Base-by-base conservation (phyloP, 345 rosid genomes). In the Gossypium rotundifolium region DNA sequence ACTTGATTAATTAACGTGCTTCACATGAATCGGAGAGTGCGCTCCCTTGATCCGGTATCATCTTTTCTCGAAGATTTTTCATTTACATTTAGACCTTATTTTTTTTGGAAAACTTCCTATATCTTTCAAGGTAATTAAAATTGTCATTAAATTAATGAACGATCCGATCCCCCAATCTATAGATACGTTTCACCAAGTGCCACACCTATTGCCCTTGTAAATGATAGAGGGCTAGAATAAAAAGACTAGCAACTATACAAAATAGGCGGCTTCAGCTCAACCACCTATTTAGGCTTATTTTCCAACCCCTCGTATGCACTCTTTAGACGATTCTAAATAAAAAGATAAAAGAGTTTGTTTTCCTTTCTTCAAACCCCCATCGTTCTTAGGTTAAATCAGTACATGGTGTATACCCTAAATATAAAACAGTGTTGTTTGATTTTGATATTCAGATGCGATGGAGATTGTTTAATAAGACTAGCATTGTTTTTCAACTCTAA, bases 1-100 rank as follows among this genome's bases (percentile, higher is more conserved):
- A 38, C 11, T 12, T 13, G 65, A 38, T 40, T 58, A 72, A 72
- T 40, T 58, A 72, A 72, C 66, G 75, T 72, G 66, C 66, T 44
- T 58, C 14, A 44, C 63, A 40, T 44, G 54, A 59, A 42, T 72
- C 2, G 75, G 75, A 57, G 58, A 72, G 1, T 14, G 75, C 44
- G 75, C 75, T 55, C 9, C 53, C 65, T 51, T 44, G 55, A 44
- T 72, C 23, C 38, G 51, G 65, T 33, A 55, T 44, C 49, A 13
- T 71, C 12, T 38, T 49, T 25, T 64, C 13, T 71, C 12, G 7
- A 51, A 17, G 29, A 52, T 52, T 33, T 1, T 33, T 33, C 40
- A 33, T 33, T 33, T 33, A 4, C 7, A 33, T 33, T 33, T 33
- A 33, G 40, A 33, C 17, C 14, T 48, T 48, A 12, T 48, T 48